These are phyloP conservation scores for Isoetes taiwanensis DNA, from an alignment of 75 land plant genomes.

Conservation along the genomic window DNA sequence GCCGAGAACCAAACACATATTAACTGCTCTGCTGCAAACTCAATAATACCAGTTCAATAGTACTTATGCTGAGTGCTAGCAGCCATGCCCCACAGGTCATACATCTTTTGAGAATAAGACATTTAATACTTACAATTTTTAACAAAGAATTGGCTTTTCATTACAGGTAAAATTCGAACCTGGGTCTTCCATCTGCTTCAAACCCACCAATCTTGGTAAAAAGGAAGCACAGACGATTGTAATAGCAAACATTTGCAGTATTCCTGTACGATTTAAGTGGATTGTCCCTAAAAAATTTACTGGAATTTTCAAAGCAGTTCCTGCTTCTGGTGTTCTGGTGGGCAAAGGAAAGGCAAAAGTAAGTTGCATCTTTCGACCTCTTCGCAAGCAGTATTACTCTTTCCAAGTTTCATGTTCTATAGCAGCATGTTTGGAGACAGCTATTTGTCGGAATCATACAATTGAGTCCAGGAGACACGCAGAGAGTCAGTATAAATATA, in stretches of 20 bases:
- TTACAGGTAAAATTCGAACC: too few species aligned
- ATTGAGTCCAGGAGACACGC: slow-evolving; percentile 8
- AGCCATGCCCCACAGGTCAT: slow-evolving; percentile 22
- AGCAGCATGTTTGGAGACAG: slow-evolving; percentile 17
- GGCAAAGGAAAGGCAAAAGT: slow-evolving; percentile 13
- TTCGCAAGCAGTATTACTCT: slow-evolving; percentile 4
- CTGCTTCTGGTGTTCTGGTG: slow-evolving; percentile 13
- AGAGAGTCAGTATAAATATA: neutral
- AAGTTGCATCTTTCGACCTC: slow-evolving; percentile 17
- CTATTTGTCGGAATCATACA: slow-evolving; percentile 12
- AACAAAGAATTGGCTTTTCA: neutral
- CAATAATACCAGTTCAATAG: too few species aligned
- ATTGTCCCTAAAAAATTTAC: slow-evolving; percentile 10
- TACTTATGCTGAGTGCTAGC: slow-evolving; percentile 17
- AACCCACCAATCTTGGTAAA: slow-evolving; percentile 26
- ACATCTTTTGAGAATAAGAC: neutral
- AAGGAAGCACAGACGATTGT: neutral
- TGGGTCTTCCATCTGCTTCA: slow-evolving; percentile 19
- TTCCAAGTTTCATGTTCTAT: slow-evolving; percentile 12
- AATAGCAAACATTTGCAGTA: slow-evolving; percentile 11
- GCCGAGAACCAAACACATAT: slow-evolving; percentile 16
- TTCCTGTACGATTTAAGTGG: slow-evolving; percentile 18
- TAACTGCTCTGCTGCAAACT: too few species aligned
- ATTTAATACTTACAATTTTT: neutral
- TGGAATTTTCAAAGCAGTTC: slow-evolving; percentile 15